phyloP scores from a whole-genome alignment of 495 filamentous ascomycete genomes.

The Evernia prunastri region DNA sequence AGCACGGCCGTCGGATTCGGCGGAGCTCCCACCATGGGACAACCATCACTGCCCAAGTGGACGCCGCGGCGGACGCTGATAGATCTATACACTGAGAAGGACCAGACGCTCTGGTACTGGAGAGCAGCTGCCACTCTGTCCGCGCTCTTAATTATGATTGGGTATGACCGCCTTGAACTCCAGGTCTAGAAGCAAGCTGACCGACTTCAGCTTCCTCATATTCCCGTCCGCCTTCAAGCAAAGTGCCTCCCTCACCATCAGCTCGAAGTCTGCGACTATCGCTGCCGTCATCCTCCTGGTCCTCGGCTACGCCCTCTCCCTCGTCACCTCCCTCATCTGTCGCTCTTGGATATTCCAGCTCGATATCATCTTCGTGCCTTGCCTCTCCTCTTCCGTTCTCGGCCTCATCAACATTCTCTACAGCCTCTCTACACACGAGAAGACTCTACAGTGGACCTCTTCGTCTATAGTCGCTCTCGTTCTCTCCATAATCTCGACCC shows the following conservation, averaged over 20 bases:
- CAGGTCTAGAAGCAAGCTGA: not conserved
- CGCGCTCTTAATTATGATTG: conserved; percentile 22
- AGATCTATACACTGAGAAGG: conserved; percentile 27
- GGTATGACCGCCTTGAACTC: conserved; percentile 13
- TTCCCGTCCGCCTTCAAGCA: conserved; percentile 22
- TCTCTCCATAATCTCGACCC: conserved; percentile 18
- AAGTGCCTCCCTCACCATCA: conserved; percentile 10
- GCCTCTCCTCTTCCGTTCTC: conserved; percentile 23
- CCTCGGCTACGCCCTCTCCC: conserved; percentile 20
- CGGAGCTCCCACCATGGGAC: not conserved
- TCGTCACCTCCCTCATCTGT: conserved; percentile 18
- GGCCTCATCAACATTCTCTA: conserved; percentile 24
- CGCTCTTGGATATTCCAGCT: conserved; percentile 26
- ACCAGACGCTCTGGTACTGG: conserved; percentile 26
- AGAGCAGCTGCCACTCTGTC: conserved; percentile 23
- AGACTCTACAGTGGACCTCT: conserved; percentile 10
- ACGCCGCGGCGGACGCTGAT: conserved; percentile 27
- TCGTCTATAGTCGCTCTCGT: conserved; percentile 15
- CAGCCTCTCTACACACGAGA: conserved; percentile 13
- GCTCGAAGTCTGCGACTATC: conserved; percentile 12
- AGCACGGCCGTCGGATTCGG: not conserved
- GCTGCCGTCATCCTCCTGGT: conserved; percentile 20
- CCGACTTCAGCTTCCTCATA: conserved; percentile 24
- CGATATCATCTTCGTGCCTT: conserved; percentile 25
- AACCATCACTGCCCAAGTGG: conserved; percentile 23